Base-by-base conservation (phyloP, 140 eudicot genomes). In the Bidens hawaiensis region DNA sequence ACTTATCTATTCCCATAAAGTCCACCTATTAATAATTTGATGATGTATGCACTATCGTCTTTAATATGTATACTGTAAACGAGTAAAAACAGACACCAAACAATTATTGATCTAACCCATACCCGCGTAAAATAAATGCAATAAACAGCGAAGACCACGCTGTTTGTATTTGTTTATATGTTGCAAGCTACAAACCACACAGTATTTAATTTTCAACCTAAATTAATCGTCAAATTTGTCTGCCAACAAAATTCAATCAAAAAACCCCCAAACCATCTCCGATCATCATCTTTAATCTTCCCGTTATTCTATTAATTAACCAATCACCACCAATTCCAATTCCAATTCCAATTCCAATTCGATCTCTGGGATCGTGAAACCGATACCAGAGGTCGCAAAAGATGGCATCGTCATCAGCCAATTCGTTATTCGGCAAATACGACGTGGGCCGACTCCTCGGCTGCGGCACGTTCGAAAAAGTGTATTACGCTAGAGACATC, bases 401-500 rank as follows among this genome's bases (percentile, higher is more conserved):
- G 17, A 4, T 55, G 9, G 2, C 50, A 46, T 14, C 60, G 60
- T 58, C 70, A 42, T 3, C 82, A 38, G 76, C 63, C 8, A 71
- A 68, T 1, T 51, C 78, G 26, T 52, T 85, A 22, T 75, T 81
- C 73, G 83, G 83, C n/a, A 85, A 85, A 31, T 85, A 85, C 36
- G 88, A 85, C 41, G 23, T 85, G 69, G 94, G 94, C n/a, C 72
- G 60, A 26, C 85, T 81, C 14, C 79, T 85, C 43, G 94, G 94
- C 47, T 81, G 85, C 57, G 94, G 94, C 17, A 88, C 88, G 12
- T 85, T 81, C 34, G 88, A 85, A 11, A 85, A 85, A 50, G 94
- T 85, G 4, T 85, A 81, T 68, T 76, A 85, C 53, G 94, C 85
- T 9, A 68, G 94, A 8, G 73, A 81, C 45, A 40, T 78, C 65